Evolutionary conservation across 2,329 filamentous ascomycete species (phyloP).

Genomic region (Trichophyton benhamiae): DNA sequence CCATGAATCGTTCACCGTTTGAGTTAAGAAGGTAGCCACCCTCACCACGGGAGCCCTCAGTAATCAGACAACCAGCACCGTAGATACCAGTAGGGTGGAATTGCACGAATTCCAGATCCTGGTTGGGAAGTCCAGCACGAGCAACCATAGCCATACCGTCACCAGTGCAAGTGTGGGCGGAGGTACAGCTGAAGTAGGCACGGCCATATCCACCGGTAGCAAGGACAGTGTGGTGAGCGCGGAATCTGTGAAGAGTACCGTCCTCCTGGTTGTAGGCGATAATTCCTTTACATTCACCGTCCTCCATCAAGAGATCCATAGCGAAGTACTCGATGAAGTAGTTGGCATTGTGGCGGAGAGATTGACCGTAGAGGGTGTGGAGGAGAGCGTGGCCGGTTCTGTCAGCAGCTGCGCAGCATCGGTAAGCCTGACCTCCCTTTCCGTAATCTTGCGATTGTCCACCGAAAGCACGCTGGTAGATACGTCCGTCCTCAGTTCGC

Average conservation of each 20-base stretch:
- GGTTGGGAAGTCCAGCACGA: constrained; percentile 91
- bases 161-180: constrained; percentile 95
- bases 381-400: constrained; percentile 94
- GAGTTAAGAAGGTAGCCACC: constrained; percentile 96
- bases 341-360: constrained; percentile 93
- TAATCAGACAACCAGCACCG: constrained; percentile 93
- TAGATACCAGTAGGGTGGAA: constrained; percentile 99
- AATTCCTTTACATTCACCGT: constrained; percentile 91
- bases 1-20: constrained; percentile 98
- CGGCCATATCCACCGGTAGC: constrained; percentile 96
- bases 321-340: constrained; percentile 99
- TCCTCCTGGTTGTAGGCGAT: constrained; percentile 98
- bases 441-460: constrained; percentile 91
- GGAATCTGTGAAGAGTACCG: constrained; percentile 92
- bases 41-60: constrained; percentile 93
- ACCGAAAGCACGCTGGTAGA: constrained; percentile 68
- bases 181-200: constrained; percentile 97
- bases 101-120: constrained; percentile 98
- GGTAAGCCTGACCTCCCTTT: constrained; percentile 95
- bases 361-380: constrained; percentile 97
- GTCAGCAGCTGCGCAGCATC: constrained; percentile 91
- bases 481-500: constrained; percentile 21
- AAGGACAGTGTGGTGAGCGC: constrained; percentile 89
- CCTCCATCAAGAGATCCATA: constrained; percentile 92
- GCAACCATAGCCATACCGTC: constrained; percentile 99